Evolutionary conservation across 1,139 yeast species (phyloP).

Genomic region (Taphrina populina): DNA sequence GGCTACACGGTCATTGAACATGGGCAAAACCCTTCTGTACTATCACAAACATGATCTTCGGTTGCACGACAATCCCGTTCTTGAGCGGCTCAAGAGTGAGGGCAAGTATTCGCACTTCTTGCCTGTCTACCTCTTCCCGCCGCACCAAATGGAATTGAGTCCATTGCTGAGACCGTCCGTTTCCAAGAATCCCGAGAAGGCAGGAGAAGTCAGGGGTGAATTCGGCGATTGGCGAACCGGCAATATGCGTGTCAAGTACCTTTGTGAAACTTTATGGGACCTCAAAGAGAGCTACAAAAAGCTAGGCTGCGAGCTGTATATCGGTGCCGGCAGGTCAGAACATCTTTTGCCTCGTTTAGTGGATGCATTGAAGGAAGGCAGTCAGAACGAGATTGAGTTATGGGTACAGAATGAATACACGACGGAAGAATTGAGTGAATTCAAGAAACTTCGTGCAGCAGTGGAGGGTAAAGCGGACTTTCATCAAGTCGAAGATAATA

Average conservation of each 20-base stretch:
- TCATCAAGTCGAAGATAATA: constrained; percentile 22
- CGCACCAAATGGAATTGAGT: constrained; percentile 27
- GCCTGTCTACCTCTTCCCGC: constrained; percentile 28
- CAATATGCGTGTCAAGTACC: constrained; percentile 19
- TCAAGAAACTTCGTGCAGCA: constrained; percentile 1
- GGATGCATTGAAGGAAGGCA: constrained; percentile 1
- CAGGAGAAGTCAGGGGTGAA: constrained; percentile 15
- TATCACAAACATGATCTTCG: constrained; percentile 29
- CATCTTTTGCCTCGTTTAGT: constrained; percentile 4
- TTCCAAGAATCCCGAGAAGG: constrained; percentile 20
- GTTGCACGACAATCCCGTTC: constrained; percentile 29
- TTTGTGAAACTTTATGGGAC: constrained; percentile 31
- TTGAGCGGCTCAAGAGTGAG: constrained; percentile 9
- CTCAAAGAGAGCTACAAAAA: constrained; percentile 16
- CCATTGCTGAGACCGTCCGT: constrained; percentile 12
- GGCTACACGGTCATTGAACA: constrained; percentile 2
- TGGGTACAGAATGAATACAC: constrained; percentile 32
- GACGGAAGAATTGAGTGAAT: constrained; percentile 17
- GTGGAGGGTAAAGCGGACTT: constrained; percentile 1
- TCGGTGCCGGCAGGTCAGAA: constrained; percentile 22
- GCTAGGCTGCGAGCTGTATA: constrained; percentile 8
- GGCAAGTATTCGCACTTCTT: constrained; percentile 14
- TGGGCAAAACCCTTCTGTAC: constrained; percentile 26
- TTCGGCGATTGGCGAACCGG: constrained; percentile 29
- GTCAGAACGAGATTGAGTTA: constrained; percentile 8